These are phyloP conservation scores for Diaporthe sp. DNA, from an alignment of 2,329 filamentous ascomycete genomes.

Conservation along the genomic window DNA sequence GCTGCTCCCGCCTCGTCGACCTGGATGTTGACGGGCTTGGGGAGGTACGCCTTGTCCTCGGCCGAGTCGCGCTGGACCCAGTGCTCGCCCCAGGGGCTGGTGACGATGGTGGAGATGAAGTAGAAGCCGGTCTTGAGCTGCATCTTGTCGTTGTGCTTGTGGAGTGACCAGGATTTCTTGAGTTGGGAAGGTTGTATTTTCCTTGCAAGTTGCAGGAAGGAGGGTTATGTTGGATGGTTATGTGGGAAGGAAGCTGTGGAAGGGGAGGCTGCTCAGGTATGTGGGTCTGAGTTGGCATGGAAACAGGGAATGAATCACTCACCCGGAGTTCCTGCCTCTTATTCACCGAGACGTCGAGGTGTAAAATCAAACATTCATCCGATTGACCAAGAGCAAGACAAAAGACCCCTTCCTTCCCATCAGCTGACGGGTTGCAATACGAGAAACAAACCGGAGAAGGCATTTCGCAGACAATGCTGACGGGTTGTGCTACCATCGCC, in stretches of 20 bases:
- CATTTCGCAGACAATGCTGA: background rate
- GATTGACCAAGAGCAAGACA: background rate
- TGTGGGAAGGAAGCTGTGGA: background rate
- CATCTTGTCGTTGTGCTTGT: constrained; percentile 3
- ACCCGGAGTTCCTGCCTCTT: background rate
- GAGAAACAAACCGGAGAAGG: background rate
- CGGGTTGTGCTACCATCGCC: background rate
- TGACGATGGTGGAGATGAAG: constrained; percentile 32
- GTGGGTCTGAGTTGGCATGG: background rate
- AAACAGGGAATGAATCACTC: background rate
- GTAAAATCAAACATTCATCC: too few relatives aligned
- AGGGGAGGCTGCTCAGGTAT: background rate
- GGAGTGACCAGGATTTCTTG: background rate
- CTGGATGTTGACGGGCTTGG: constrained; percentile 22
- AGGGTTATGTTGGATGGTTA: too few relatives aligned
- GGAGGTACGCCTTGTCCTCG: constrained; percentile 12
- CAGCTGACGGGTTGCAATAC: background rate
- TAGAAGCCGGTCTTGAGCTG: constrained; percentile 32
- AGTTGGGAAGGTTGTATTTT: background rate
- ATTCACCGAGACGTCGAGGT: background rate
- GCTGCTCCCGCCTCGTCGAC: background rate
- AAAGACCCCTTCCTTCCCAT: constrained; percentile 5
- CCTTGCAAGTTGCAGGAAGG: background rate
- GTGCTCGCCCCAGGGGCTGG: constrained; percentile 31
- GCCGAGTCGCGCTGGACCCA: constrained; percentile 21